phyloP scores from a whole-genome alignment of 345 rosid species.

The Linum tenue region DNA sequence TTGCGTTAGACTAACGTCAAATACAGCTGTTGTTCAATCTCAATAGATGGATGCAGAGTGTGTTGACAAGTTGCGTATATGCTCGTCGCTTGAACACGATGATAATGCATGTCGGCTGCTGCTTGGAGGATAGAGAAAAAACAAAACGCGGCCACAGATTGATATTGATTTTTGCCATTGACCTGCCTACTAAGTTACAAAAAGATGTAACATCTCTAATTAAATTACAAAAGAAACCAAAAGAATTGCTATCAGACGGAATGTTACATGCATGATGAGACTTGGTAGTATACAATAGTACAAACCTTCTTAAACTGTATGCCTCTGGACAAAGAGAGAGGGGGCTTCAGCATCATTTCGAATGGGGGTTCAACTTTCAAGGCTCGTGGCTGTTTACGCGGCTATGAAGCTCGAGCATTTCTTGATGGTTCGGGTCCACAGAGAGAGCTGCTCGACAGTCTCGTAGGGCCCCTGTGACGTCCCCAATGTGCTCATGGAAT shows the following conservation, averaged over 20 bases:
- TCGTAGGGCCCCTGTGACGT: constrained; percentile 52
- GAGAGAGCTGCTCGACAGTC: constrained; percentile 98
- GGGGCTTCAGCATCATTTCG: not conserved
- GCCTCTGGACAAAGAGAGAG: not conserved
- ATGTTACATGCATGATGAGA: not conserved
- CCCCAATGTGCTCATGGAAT: constrained; percentile 76
- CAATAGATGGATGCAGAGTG: too few relatives aligned
- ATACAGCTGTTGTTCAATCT: too few relatives aligned
- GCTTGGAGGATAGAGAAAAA: not conserved
- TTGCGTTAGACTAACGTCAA: too few relatives aligned
- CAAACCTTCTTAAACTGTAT: not conserved
- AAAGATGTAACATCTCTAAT: not conserved
- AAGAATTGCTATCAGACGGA: not conserved
- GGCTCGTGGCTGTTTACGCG: constrained; percentile 95
- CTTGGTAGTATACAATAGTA: not conserved
- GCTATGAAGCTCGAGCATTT: constrained; percentile 82
- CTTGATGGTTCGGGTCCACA: constrained; percentile 87
- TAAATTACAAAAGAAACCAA: not conserved
- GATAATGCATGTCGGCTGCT: not conserved
- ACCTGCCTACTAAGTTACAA: not conserved
- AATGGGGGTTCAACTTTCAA: constrained; percentile 11
- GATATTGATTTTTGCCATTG: not conserved
- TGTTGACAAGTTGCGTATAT: too few relatives aligned
- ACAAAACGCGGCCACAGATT: not conserved
- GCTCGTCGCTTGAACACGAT: too few relatives aligned